Evolutionary conservation across 225 moss, liverwort and hornwort genomes (phyloP).

Genomic region (Takakia lepidozioides): DNA sequence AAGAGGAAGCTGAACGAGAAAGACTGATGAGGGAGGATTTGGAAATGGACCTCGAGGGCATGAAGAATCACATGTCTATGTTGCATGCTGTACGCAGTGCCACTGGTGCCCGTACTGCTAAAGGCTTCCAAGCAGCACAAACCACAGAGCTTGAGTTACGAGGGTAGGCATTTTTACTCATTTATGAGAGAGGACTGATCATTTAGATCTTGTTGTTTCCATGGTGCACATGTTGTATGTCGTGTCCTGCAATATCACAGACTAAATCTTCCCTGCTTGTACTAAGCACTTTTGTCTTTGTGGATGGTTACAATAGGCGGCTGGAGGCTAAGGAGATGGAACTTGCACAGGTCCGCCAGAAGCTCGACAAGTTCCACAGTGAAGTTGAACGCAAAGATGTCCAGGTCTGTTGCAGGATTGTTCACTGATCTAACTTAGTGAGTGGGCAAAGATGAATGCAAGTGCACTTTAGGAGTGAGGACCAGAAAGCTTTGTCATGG

Average conservation of each 20-base stretch:
- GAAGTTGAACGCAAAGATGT: too few species aligned
- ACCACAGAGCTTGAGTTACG: slow-evolving; percentile 46
- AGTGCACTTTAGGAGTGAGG: too few species aligned
- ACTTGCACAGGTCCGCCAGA: slow-evolving; percentile 38
- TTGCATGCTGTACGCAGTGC: slow-evolving; percentile 51
- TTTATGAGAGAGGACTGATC: too few species aligned
- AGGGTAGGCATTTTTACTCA: slow-evolving; percentile 13
- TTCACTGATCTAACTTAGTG: too few species aligned
- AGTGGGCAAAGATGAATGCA: too few species aligned
- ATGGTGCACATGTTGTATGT: too few species aligned
- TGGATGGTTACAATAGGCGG: slow-evolving; percentile 22
- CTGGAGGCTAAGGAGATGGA: slow-evolving; percentile 48
- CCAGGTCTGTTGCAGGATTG: slow-evolving; percentile 9
- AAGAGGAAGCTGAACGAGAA: slow-evolving; percentile 24
- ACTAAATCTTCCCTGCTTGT: too few species aligned
- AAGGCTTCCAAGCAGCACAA: slow-evolving; percentile 57
- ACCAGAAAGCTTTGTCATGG: too few species aligned
- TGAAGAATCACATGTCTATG: slow-evolving; percentile 55
- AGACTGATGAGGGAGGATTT: slow-evolving; percentile 36
- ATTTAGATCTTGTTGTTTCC: too few species aligned
- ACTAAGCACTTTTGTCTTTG: too few species aligned
- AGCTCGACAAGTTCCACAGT: slow-evolving; percentile 48
- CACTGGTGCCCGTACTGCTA: slow-evolving; percentile 43
- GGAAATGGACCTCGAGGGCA: slow-evolving; percentile 50
- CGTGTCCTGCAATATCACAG: too few species aligned